Percentiles rank a stretch among this genome's conserved stretches.
Conservation (phyloP, 1,284 basidiomycete species). For the Mycena sp. region DNA sequence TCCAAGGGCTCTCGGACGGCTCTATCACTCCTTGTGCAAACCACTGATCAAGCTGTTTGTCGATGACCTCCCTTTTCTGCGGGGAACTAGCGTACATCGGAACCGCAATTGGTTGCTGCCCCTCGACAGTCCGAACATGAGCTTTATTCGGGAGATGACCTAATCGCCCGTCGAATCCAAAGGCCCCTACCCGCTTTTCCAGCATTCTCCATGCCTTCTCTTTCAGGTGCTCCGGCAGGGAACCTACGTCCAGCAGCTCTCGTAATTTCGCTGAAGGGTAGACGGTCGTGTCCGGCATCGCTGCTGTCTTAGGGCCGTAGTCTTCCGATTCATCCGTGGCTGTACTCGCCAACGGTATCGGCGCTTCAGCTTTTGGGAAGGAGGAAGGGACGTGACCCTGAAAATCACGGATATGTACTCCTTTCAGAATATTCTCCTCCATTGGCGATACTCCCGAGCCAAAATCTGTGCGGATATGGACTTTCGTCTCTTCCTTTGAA, state of each 20-base stretch:
- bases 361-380: too few species aligned
- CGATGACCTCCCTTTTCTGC: conserved; percentile 40
- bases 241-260: conserved; percentile 10
- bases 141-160: conserved; percentile 39
- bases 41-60: conserved; percentile 42
- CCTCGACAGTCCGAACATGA: conserved; percentile 30
- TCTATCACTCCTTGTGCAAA: conserved; percentile 47
- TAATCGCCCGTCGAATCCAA: conserved; percentile 44
- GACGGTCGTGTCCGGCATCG: conserved; percentile 17
- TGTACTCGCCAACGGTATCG: too few species aligned
- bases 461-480: too few species aligned
- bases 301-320: conserved; percentile 27
- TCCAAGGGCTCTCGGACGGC: conserved; percentile 49
- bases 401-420: too few species aligned
- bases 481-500: too few species aligned
- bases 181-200: conserved; percentile 33
- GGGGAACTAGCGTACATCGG: conserved; percentile 46
- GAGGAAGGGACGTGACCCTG: too few species aligned
- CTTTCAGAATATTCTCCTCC: too few species aligned
- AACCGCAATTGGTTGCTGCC: conserved; percentile 40
- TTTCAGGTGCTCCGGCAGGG: conserved; percentile 3
- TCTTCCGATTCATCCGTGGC: neutral
- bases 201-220: too few species aligned
- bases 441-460: too few species aligned
- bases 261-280: neutral